Conservation (phyloP, 805 yeast species). For the Kodamaea restingae region DNA sequence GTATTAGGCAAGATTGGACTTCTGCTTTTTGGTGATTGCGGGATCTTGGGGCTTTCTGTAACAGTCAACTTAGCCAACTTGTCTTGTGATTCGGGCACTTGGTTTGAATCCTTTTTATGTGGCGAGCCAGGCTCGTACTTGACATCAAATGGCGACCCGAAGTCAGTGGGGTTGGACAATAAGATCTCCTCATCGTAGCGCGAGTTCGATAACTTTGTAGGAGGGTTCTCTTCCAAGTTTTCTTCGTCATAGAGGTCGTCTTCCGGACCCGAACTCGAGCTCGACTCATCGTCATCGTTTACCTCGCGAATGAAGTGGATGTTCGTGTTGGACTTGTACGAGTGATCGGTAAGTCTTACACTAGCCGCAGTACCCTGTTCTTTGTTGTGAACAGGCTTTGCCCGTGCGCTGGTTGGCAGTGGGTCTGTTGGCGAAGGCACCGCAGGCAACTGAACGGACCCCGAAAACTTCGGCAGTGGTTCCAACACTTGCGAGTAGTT, state of each 20-base stretch:
- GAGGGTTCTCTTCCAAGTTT: constrained; percentile 23
- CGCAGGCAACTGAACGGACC: not conserved
- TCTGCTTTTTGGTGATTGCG: not conserved
- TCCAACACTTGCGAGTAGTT: not conserved
- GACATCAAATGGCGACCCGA: constrained; percentile 36
- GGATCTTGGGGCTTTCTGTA: not conserved
- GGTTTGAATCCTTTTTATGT: not conserved
- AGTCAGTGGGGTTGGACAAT: constrained; percentile 19
- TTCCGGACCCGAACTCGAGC: constrained; percentile 3
- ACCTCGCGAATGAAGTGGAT: constrained; percentile 30
- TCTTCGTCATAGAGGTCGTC: constrained; percentile 16
- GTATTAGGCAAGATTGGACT: not conserved
- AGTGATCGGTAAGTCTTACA: constrained; percentile 5
- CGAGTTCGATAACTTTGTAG: constrained; percentile 18
- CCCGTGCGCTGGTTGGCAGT: no score
- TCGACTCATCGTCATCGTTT: constrained; percentile 18
- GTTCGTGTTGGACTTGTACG: constrained; percentile 15
- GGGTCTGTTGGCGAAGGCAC: not conserved
- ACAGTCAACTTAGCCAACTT: not conserved
- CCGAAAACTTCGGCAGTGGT: not conserved
- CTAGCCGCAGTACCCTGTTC: no score
- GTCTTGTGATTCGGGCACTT: not conserved
- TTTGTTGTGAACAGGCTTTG: no score
- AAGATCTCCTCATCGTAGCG: constrained; percentile 28
- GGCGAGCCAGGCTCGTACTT: constrained; percentile 10